Evolutionary conservation across 2,329 filamentous ascomycete genomes (phyloP), one percentile per base, ranked within the genome.

Genomic region (Canariomyces notabilis): DNA sequence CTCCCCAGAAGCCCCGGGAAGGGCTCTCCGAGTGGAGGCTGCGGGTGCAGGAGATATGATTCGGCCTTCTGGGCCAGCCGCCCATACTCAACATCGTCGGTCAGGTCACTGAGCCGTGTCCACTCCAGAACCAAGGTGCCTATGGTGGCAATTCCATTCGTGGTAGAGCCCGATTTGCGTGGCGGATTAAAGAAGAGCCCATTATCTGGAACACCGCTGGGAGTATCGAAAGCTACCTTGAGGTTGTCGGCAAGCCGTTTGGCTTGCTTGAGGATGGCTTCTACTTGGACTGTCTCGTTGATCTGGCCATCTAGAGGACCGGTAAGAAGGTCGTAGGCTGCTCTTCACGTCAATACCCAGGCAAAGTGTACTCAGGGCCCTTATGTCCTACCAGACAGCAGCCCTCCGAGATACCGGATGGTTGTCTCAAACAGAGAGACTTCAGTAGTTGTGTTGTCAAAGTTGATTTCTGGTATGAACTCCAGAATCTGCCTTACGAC

Each of bases 341-440:
- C 11, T 7, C 11, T 9, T 2, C 5, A 16, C 31, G 37, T 40
- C 3, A 37, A 37, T 34, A 16, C 12, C 8, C 11, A 20, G 23
- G 12, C 9, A 26, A 12, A 12, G 4, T 29, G 26, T 12, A 29
- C 26, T 8, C 7, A 12, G 14, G 9, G 26, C 26, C 22, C 7
- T 29, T 11, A 6, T 7, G 3, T 41, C 57, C 52, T 58, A 77
- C 83, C 87, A 2, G 89, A 86, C 7, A 95, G 61, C 57, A 95
- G 73, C 14, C 89, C 89, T 8, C 80, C 89, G 1, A 95, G 69
- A 59, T 95, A 95, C 21, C 89, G 82, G 59, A 95, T 95, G 0
- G 87, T 95, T 0, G 88, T 94, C 67, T 95, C 89, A 59, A 95
- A 95, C 6, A 95, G 67, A 31, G 85, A 91, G 39, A 95, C 80